These are phyloP conservation scores for Vinca major DNA, from an alignment of 305 asterid genomes.

Conservation along the genomic window DNA sequence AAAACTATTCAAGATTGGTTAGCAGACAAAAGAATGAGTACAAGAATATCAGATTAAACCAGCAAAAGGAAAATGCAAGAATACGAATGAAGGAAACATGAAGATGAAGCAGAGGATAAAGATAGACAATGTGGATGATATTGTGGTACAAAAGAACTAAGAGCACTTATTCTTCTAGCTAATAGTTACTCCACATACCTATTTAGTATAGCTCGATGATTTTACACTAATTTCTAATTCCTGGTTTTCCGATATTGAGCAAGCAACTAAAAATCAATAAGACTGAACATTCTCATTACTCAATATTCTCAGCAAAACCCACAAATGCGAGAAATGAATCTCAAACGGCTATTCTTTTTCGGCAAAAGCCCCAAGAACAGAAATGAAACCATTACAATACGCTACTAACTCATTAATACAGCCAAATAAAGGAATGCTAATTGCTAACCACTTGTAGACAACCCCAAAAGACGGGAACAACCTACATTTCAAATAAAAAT, in stretches of 20 bases:
- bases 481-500: neutral
- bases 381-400: neutral
- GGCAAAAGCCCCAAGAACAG: neutral
- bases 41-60: neutral
- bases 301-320: neutral
- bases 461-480: neutral
- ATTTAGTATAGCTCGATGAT: neutral
- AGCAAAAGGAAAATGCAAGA: neutral
- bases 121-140: neutral
- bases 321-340: neutral
- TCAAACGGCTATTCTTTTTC: neutral
- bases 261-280: too few species aligned
- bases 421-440: neutral
- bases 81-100: constrained; percentile 9
- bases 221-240: neutral
- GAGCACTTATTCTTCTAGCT: neutral
- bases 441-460: neutral
- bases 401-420: neutral
- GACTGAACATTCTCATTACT: too few species aligned
- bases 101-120: neutral
- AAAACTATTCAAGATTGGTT: neutral
- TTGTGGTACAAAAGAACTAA: neutral
- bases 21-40: neutral
- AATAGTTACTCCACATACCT: too few species aligned
- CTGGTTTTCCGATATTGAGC: too few species aligned